Conservation (phyloP, 129 eudicot species). For the Pittosporum tobira region DNA sequence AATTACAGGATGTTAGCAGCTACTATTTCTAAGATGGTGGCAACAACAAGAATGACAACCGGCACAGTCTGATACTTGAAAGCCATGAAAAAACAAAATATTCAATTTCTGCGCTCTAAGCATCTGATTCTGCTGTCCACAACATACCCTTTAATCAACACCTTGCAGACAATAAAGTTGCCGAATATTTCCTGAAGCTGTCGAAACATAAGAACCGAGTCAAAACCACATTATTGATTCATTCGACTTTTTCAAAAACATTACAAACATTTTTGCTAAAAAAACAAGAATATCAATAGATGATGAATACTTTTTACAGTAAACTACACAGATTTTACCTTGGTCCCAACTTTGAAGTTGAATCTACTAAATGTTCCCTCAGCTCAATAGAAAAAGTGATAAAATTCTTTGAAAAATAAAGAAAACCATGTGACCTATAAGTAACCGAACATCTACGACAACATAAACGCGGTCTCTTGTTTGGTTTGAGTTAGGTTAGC, state of each 20-base stretch:
- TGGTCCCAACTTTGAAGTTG: too few relatives aligned
- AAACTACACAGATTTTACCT: too few relatives aligned
- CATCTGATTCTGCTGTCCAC: not conserved
- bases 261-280: not conserved
- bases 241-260: not conserved
- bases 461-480: too few relatives aligned
- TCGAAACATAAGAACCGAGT: conserved; percentile 1
- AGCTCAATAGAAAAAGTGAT: too few relatives aligned
- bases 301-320: too few relatives aligned
- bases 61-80: conserved; percentile 3
- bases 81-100: not conserved
- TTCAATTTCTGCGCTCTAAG: not conserved
- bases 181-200: conserved; percentile 96
- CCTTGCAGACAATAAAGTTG: conserved; percentile 90
- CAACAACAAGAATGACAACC: not conserved
- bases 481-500: too few relatives aligned
- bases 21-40: not conserved
- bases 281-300: too few relatives aligned
- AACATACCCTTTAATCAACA: conserved; percentile 27
- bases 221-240: not conserved
- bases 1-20: not conserved
- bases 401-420: too few relatives aligned
- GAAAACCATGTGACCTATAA: too few relatives aligned
- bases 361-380: too few relatives aligned
- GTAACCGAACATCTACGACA: too few relatives aligned